Base-by-base conservation (phyloP, 2,329 filamentous ascomycete species). In the Sclerotinia borealis region DNA sequence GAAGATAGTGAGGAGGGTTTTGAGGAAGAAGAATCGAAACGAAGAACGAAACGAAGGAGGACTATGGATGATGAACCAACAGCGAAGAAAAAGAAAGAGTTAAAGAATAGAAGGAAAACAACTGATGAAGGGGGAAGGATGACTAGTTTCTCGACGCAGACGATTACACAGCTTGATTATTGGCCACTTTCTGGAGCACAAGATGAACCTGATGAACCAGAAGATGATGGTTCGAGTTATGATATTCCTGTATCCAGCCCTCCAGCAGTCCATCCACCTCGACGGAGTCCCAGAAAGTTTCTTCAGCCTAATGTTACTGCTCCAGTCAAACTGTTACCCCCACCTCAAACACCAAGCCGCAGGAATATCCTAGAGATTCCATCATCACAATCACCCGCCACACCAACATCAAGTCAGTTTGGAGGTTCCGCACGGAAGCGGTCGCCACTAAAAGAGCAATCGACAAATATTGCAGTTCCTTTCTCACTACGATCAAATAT, bases 351-450 rank as follows among this genome's bases (percentile, higher is more conserved):
- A 31, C 73, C 73, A 25, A 65, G 54, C 13, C 59, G 65, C n/a
- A 65, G 34, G 9, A 25, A 66, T 29, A 37, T 62, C 27, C 59
- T 51, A 4, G 73, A 75, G 47, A 72, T 75, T 13, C 73, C 73
- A 25, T 73, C 73, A 9, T 74, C 73, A 29, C 69, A 75, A 63
- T 75, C 73, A n/a, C 73, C 73, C 43, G 67, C 65, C 19, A 73
- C 73, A 2, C 73, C 73, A 55, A 19, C 69, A 10, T 72, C 71
- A 15, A 47, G 69, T 10, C 67, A 63, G 49, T 67, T 66, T n/a
- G 52, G 59, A 65, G 56, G 61, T 34, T 68, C 65, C 25, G n/a
- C 55, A 19, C 58, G 47, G 50, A 63, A 37, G 48, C 61, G 67
- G 34, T 67, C 66, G 2, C 65, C 68, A 15, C 52, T 73, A 2